These are phyloP conservation scores for Biscutella laevigata DNA, from an alignment of 441 rosid genomes.

Conservation along the genomic window DNA sequence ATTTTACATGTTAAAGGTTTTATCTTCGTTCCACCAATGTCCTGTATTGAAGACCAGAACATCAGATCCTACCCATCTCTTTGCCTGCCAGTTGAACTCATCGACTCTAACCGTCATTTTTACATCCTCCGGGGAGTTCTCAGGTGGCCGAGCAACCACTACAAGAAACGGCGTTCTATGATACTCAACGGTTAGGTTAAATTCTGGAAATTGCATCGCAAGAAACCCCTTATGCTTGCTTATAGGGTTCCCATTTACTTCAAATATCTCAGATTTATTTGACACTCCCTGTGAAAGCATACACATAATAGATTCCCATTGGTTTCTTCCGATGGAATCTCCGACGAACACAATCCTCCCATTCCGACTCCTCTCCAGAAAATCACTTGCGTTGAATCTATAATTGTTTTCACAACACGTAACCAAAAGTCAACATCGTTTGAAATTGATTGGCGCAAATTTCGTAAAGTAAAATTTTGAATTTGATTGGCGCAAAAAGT, in stretches of 20 bases:
- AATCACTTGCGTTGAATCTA: constrained; percentile 70
- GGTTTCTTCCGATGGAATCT: constrained; percentile 86
- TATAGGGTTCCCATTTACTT: constrained; percentile 61
- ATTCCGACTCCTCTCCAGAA: constrained; percentile 53
- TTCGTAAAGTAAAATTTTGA: constrained; percentile 1
- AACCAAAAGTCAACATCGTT: no score
- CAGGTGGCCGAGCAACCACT: constrained; percentile 44
- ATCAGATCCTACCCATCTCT: constrained; percentile 59
- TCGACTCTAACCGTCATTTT: constrained; percentile 49
- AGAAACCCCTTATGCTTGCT: constrained; percentile 81
- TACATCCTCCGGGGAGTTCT: constrained; percentile 31
- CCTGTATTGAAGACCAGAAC: constrained; percentile 70
- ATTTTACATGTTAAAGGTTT: constrained; percentile 58
- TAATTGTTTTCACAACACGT: background rate
- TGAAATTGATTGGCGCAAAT: no score
- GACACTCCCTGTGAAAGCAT: constrained; percentile 53
- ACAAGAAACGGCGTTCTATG: constrained; percentile 76
- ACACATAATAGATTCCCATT: constrained; percentile 83
- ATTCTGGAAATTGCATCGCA: constrained; percentile 51
- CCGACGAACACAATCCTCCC: constrained; percentile 82
- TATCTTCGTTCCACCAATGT: constrained; percentile 81
- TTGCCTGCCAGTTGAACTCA: constrained; percentile 53
- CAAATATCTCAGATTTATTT: constrained; percentile 53
- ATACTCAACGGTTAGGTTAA: constrained; percentile 70
- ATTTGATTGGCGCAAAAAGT: constrained; percentile 17